Percentiles rank a stretch among this genome's conserved stretches.
Conservation (phyloP, 1,284 basidiomycete genomes). For the Marasmius oreades region DNA sequence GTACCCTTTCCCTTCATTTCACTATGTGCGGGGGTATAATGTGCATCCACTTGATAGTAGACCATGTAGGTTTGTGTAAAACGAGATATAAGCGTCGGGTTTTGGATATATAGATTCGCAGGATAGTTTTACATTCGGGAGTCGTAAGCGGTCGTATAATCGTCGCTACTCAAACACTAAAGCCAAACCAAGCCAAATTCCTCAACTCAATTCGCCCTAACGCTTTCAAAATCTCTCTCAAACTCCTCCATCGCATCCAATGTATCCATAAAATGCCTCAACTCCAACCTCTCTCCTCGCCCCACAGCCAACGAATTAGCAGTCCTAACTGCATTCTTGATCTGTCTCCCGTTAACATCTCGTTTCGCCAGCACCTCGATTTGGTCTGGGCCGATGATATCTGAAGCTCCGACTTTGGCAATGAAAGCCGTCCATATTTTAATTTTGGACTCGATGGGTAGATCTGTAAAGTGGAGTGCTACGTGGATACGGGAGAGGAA, state of each 20-base stretch:
- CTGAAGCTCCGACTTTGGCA: slow-evolving; percentile 37
- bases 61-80: too few relatives aligned
- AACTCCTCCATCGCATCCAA: slow-evolving; percentile 61
- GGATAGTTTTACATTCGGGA: too few relatives aligned
- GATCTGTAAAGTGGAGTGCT: slow-evolving; percentile 55
- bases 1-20: too few relatives aligned
- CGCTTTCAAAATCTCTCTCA: slow-evolving; percentile 41
- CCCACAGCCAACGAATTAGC: slow-evolving; percentile 54
- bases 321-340: slow-evolving; percentile 62
- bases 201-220: too few relatives aligned
- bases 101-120: too few relatives aligned
- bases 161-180: too few relatives aligned
- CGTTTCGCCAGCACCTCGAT: slow-evolving; percentile 41
- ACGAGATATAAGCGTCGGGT: too few relatives aligned
- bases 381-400: slow-evolving; percentile 35
- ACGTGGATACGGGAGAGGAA: slow-evolving; percentile 69
- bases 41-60: too few relatives aligned
- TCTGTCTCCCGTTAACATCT: slow-evolving; percentile 57
- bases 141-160: too few relatives aligned
- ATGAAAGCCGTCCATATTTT: slow-evolving; percentile 60
- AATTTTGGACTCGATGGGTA: slow-evolving; percentile 41
- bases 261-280: slow-evolving; percentile 49
- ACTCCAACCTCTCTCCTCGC: slow-evolving; percentile 38
- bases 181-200: too few relatives aligned
- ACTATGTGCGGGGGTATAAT: too few relatives aligned